Evolutionary conservation across 2,329 filamentous ascomycete genomes (phyloP), one percentile per base, ranked within the genome.

Genomic region (Rosellinia necatrix): DNA sequence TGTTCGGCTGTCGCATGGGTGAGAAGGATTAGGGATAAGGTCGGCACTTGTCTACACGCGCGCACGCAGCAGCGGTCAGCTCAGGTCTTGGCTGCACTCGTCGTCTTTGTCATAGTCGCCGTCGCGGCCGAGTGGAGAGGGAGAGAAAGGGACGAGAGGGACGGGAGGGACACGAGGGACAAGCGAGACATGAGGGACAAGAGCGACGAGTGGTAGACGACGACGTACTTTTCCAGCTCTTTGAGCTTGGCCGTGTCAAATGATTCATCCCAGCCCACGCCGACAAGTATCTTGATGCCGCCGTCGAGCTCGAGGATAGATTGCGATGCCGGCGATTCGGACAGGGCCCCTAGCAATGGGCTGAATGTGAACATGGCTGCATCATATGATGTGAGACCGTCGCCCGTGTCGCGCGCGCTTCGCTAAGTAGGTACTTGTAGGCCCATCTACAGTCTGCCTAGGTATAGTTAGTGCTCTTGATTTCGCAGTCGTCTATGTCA

Each of bases 261-360:
- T 2, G 84, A 83, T 71, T 96, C 91, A 71, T 97, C 92, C 94
- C 94, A 99, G 58, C 94, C 94, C 40, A 97, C 88, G 71, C 97
- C 93, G 32, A 99, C 85, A 50, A 99, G 82, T 49, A 99, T 86
- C 74, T 97, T 97, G 76, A 99, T 89, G 56, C 93, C 94, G 62
- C 93, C 93, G 77, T 99, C 94, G 53, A 99, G 88, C 78, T 97
- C 93, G 43, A 99, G 80, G 30, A 99, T 84, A n/a, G 94, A 97
- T 73, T 97, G 92, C 61, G 92, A 96, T 38, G 93, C 92, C 56
- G 87, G 81, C 42, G 91, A 94, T 64, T 89, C 85, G 48, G 91
- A 92, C 69, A 96, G 91, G 59, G 94, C 93, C 71, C 94, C 94
- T 66, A 96, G 87, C 55, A 99, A 81, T 42, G 94, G 87, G 69